Base-by-base conservation (phyloP, 1,284 basidiomycete genomes). In the Mycosarcoma mackinlayi region DNA sequence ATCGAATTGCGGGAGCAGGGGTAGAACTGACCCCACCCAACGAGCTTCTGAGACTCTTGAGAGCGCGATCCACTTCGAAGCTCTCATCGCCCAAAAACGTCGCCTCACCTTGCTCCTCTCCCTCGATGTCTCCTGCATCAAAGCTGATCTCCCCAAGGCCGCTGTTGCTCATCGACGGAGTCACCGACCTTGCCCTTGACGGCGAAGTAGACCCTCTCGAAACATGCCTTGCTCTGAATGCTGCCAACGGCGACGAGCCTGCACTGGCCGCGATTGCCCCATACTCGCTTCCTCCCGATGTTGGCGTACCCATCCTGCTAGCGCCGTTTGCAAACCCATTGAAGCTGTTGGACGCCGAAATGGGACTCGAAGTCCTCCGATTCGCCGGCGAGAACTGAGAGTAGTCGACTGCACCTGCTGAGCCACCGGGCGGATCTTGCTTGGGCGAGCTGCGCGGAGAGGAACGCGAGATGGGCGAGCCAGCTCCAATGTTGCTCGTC, bases 241-340 rank as follows among this genome's bases (percentile, higher is more conserved):
- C 85, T 79, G 34, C 85, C 86, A 18, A 87, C 86, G 62, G 85
- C 83, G 77, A 88, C 87, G 53, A 91, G 87, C 38, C 88, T 88
- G 19, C 34, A 35, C n/a, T 35, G 13, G 13, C 34, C n/a, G n/a
- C 14, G 13, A 35, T 2, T 18, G 11, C 34, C 7, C 34, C 16
- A 5, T 27, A 39, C 5, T 37, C 42, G 16, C n/a, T n/a, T n/a
- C n/a, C 25, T 18, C 4, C 23, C 11, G 23, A 6, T 3, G 33
- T 37, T 2, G 50, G 50, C 1, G 50, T 53, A 6, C 33, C 34
- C 40, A 30, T 28, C 24, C 50, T 11, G 6, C 10, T 13, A 2
- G 49, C 23, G 8, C 21, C 6, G 16, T 30, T 45, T n/a, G 44
- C 51, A 10, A 49, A 57, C 1, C 37, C 58, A 24, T 19, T 39